Evolutionary conservation across 495 filamentous ascomycete genomes (phyloP), one percentile per base, ranked within the genome.

Genomic region (Penicillium bovifimosum): DNA sequence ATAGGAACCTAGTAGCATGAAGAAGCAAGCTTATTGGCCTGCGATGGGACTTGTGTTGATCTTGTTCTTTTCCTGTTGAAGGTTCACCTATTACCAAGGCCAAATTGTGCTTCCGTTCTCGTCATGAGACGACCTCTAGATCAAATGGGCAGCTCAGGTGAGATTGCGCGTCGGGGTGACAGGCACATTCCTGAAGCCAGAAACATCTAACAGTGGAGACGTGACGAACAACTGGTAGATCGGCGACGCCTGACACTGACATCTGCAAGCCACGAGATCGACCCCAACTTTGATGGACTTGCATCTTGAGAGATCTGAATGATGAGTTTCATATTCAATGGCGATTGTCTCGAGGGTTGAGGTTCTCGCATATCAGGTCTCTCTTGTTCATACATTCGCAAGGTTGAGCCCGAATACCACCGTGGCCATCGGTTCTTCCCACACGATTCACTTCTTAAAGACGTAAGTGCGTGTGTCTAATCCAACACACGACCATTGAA

Each of bases 181-280:
- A 47, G 49, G 31, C 28, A 35, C 54, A 63, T 63, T 63, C 56
- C 44, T 35, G 34, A 9, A 26, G 24, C 47, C 48, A 52, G 42
- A 42, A 42, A 29, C 41, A 60, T 58, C 46, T 62, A 53, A 54
- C 47, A 54, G 53, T 44, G 44, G 41, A 16, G 16, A 13, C 32
- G 3, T 14, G 60, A 63, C 62, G 62, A 54, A 65, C 58, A 14
- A 13, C 55, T 29, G 17, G 29, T 60, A 41, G 56, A 65, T 65
- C 62, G 5, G 9, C 51, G 36, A 20, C 52, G 27, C 13, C 31
- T 47, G 36, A 44, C 26, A 34, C 41, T 52, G 58, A 55, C 47
- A 8, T 56, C 35, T 45, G 20, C 14, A 11, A 14, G 45, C 38
- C 47, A 52, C 40, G 31, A 50, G 44, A 50, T 53, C 28, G 7